These are phyloP conservation scores for Cytospora piceicola DNA, from an alignment of 2,329 filamentous ascomycete species.

Conservation along the genomic window DNA sequence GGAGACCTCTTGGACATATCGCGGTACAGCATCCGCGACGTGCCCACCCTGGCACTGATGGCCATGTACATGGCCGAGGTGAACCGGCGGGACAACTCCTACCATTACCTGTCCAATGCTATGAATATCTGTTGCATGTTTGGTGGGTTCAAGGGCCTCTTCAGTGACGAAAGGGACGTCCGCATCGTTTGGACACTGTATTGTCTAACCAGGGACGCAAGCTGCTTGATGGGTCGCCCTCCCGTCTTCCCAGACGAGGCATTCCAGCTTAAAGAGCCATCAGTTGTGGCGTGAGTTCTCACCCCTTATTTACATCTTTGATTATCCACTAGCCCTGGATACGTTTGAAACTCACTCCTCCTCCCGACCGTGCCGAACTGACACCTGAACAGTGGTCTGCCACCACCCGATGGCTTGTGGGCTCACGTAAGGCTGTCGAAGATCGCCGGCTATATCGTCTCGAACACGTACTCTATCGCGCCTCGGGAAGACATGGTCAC, in stretches of 20 bases:
- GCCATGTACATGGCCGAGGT: constrained; percentile 54
- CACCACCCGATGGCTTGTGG: constrained; percentile 48
- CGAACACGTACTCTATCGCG: constrained; percentile 50
- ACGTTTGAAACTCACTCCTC: constrained; percentile 5
- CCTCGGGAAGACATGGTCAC: constrained; percentile 9
- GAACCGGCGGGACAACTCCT: constrained; percentile 53
- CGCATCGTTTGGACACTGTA: constrained; percentile 58
- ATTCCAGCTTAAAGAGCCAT: constrained; percentile 48
- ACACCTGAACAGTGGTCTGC: constrained; percentile 43
- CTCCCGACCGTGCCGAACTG: constrained; percentile 3
- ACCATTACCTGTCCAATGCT: constrained; percentile 51
- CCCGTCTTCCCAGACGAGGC: constrained; percentile 52
- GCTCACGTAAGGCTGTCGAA: constrained; percentile 52
- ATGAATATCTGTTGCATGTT: constrained; percentile 54
- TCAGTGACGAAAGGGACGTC: constrained; percentile 48
- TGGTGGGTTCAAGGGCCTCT: constrained; percentile 50
- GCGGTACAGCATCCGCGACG: constrained; percentile 47
- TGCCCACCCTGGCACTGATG: constrained; percentile 51
- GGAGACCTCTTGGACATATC: constrained; percentile 53
- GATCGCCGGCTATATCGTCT: constrained; percentile 53
- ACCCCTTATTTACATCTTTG: not conserved
- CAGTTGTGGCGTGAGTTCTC: constrained; percentile 45
- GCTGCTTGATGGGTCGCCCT: constrained; percentile 55
- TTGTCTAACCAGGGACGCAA: constrained; percentile 52
- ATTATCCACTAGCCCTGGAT: not conserved